Evolutionary conservation across 495 filamentous ascomycete species (phyloP).

Genomic region (Xylaria venustula): DNA sequence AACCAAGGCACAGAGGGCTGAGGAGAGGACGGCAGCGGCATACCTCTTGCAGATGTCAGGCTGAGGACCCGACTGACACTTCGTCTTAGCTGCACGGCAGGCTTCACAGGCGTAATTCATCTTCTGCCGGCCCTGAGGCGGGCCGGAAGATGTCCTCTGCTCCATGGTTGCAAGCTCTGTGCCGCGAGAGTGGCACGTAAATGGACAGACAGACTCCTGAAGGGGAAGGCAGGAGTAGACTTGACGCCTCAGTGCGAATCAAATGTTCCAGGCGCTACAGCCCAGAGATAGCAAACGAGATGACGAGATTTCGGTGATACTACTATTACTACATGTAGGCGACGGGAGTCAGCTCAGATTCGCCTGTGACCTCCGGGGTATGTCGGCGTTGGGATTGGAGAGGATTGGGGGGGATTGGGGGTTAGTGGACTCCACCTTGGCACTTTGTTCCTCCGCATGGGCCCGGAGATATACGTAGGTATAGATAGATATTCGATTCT

Average conservation of each 20-base stretch:
- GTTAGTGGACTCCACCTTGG: background rate
- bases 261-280: background rate
- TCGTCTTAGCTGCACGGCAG: conserved; percentile 45
- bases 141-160: background rate
- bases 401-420: background rate
- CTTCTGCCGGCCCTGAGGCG: conserved; percentile 18
- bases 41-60: conserved; percentile 48
- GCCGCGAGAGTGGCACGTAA: background rate
- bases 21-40: conserved; percentile 2
- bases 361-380: conserved; percentile 2
- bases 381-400: conserved; percentile 3
- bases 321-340: background rate
- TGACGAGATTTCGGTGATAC: background rate
- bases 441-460: background rate
- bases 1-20: background rate
- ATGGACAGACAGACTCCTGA: background rate
- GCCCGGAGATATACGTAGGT: background rate
- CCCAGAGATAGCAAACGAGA: background rate
- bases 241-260: background rate
- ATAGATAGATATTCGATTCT: no score
- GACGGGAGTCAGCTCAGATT: background rate
- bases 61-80: conserved; percentile 42
- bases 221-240: background rate
- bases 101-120: conserved; percentile 48
- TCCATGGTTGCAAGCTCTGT: background rate